A percentile compares a stretch with the other conserved stretches of the same genome.
phyloP scores from a whole-genome alignment of 345 rosid genomes.

The Pistacia atlantica region DNA sequence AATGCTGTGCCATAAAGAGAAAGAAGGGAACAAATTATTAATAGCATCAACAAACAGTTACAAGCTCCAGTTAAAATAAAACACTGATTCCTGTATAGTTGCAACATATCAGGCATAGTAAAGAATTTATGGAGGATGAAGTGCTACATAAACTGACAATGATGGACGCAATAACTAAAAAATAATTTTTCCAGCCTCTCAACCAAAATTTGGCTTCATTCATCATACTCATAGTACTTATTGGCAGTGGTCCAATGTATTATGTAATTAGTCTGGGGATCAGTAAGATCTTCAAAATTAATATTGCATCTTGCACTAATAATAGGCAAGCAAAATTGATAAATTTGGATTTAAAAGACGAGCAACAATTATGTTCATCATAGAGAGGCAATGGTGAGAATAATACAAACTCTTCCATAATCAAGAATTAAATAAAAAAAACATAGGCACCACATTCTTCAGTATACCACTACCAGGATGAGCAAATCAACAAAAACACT shows the following conservation, averaged over 20 bases:
- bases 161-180: not conserved
- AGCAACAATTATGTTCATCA: not conserved
- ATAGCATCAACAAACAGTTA: not conserved
- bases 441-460: not conserved
- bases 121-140: not conserved
- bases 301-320: not conserved
- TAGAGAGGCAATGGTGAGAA: no score
- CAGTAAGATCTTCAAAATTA: not conserved
- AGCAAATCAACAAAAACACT: not conserved
- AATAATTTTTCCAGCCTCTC: not conserved
- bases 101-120: not conserved
- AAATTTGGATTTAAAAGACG: not conserved
- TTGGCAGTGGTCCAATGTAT: not conserved
- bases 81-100: not conserved
- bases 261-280: not conserved
- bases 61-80: not conserved
- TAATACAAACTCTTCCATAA: not conserved
- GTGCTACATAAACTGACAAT: not conserved
- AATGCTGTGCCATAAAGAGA: slow-evolving; percentile 43
- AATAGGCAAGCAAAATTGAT: not conserved
- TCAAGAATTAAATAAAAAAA: not conserved
- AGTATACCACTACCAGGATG: not conserved
- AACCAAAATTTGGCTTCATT: not conserved
- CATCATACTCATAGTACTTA: not conserved
- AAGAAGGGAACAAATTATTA: slow-evolving; percentile 5